phyloP scores from a whole-genome alignment of 106 monocot genomes.

The Iris macrosiphon region DNA sequence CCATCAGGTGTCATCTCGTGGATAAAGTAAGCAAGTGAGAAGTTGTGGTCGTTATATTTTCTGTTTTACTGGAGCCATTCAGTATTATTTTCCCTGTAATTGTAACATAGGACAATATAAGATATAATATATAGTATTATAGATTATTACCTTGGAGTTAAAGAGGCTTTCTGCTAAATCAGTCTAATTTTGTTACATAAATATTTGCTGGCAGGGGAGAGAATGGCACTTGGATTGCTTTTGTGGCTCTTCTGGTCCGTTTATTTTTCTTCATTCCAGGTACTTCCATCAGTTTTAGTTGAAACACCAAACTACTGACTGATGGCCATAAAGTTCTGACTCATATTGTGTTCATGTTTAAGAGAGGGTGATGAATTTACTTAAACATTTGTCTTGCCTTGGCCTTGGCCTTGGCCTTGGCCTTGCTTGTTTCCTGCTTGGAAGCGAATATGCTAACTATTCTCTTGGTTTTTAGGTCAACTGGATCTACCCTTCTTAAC shows the following conservation, averaged over 20 bases:
- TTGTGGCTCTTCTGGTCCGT: conserved; percentile 69
- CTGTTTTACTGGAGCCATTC: neutral
- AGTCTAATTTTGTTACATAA: neutral
- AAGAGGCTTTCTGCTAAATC: neutral
- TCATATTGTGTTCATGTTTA: too few species aligned
- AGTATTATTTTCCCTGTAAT: neutral
- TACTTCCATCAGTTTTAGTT: conserved; percentile 2
- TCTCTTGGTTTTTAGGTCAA: conserved; percentile 45
- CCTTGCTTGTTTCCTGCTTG: too few species aligned
- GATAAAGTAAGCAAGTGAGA: conserved; percentile 69
- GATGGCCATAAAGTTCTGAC: neutral
- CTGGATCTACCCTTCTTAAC: conserved; percentile 73
- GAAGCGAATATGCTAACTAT: too few species aligned
- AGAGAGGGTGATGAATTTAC: too few species aligned
- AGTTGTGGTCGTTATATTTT: neutral
- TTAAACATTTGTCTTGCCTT: too few species aligned
- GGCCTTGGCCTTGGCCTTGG: too few species aligned
- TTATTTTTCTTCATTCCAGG: conserved; percentile 80
- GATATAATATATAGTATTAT: too few species aligned
- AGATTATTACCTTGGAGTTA: neutral
- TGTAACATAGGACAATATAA: neutral
- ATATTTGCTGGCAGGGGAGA: conserved; percentile 42
- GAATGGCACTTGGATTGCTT: conserved; percentile 68
- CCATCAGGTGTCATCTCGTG: conserved; percentile 65
- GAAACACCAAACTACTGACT: neutral